A percentile compares a stretch with the other conserved stretches of the same genome.
phyloP scores from a whole-genome alignment of 164 flowering plant species.

The Aristolochia contorta region DNA sequence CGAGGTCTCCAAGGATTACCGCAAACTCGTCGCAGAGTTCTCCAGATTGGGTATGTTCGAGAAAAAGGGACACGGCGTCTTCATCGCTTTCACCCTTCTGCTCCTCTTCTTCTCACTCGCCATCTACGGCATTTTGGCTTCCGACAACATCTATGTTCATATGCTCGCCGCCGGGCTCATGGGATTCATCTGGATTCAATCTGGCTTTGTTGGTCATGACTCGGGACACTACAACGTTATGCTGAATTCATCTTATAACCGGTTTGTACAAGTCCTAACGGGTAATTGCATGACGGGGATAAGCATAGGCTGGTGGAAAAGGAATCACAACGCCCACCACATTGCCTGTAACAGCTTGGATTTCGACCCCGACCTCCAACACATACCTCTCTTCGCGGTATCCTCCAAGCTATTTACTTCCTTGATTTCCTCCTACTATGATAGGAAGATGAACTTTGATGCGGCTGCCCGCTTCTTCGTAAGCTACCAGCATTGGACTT shows the following conservation, averaged over 20 bases:
- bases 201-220: slow-evolving; percentile 57
- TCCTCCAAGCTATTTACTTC: slow-evolving; percentile 36
- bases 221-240: slow-evolving; percentile 52
- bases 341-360: slow-evolving; percentile 49
- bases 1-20: slow-evolving; percentile 63
- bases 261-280: slow-evolving; percentile 30
- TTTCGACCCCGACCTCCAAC: slow-evolving; percentile 54
- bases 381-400: slow-evolving; percentile 53
- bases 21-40: slow-evolving; percentile 42
- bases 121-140: slow-evolving; percentile 34
- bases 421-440: slow-evolving; percentile 37
- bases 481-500: slow-evolving; percentile 57
- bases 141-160: slow-evolving; percentile 24
- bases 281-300: slow-evolving; percentile 60
- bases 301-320: slow-evolving; percentile 75
- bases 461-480: slow-evolving; percentile 33
- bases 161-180: slow-evolving; percentile 30
- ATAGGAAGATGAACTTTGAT: slow-evolving; percentile 39
- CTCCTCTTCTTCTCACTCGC: slow-evolving; percentile 15
- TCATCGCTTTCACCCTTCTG: slow-evolving; percentile 15
- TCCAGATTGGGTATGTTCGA: slow-evolving; percentile 56
- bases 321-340: slow-evolving; percentile 67
- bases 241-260: slow-evolving; percentile 23
- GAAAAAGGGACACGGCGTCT: slow-evolving; percentile 41
- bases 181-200: slow-evolving; percentile 51